phyloP scores from a whole-genome alignment of 345 rosid species.

The Sonneratia alba region DNA sequence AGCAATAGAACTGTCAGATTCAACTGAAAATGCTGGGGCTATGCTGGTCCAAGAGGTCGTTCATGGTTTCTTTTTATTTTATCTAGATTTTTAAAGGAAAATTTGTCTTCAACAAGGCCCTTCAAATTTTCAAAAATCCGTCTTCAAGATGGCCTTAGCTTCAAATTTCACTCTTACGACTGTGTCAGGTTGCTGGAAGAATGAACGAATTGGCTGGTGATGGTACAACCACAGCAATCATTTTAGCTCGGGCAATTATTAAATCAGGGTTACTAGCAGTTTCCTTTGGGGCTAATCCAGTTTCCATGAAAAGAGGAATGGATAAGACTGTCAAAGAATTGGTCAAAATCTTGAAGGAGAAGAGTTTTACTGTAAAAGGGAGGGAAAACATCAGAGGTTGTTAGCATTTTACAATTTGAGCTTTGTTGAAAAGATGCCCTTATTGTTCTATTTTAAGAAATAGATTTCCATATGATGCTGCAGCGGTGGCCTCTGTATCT shows the following conservation, averaged over 20 bases:
- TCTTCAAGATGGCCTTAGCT: neutral
- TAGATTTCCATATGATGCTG: constrained; percentile 12
- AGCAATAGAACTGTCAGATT: constrained; percentile 56
- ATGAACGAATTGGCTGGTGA: constrained; percentile 87
- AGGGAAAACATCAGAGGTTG: constrained; percentile 60
- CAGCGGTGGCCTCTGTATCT: constrained; percentile 90
- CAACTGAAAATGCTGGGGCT: constrained; percentile 76
- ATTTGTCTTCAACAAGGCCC: neutral
- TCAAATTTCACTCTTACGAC: neutral
- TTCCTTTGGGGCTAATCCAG: constrained; percentile 74
- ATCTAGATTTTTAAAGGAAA: neutral
- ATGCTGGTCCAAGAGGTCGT: constrained; percentile 82
- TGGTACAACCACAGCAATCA: constrained; percentile 79
- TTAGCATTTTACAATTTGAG: constrained; percentile 1
- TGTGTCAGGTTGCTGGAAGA: constrained; percentile 60
- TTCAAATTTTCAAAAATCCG: neutral
- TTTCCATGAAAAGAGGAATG: constrained; percentile 57
- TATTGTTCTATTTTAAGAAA: neutral
- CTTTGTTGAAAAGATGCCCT: neutral
- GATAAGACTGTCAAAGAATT: constrained; percentile 48
- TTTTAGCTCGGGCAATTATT: constrained; percentile 76
- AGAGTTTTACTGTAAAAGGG: constrained; percentile 56
- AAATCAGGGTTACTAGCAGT: constrained; percentile 61
- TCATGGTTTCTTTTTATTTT: constrained; percentile 25
- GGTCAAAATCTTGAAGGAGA: constrained; percentile 36